phyloP scores from a whole-genome alignment of 441 rosid species.

The Populus trichocarpa region DNA sequence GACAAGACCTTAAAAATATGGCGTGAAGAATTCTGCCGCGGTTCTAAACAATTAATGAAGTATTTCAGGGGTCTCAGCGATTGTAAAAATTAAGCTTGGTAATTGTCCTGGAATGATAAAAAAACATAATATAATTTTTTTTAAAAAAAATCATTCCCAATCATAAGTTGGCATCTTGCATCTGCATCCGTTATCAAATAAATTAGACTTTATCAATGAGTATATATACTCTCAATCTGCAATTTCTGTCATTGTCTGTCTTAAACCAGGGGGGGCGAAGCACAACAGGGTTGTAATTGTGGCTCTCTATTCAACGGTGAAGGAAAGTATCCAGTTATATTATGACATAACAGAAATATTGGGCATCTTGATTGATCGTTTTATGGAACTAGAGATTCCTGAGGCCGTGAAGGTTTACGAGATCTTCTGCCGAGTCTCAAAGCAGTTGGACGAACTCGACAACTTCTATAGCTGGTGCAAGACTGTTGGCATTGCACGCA shows the following conservation, averaged over 20 bases:
- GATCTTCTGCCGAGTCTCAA: slow-evolving; percentile 53
- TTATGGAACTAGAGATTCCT: slow-evolving; percentile 67
- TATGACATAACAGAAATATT: slow-evolving; percentile 61
- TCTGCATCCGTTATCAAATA: too few relatives aligned
- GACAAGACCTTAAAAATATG: neutral
- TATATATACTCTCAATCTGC: neutral
- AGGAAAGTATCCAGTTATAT: slow-evolving; percentile 79
- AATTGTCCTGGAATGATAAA: too few relatives aligned
- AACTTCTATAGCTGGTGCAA: slow-evolving; percentile 70
- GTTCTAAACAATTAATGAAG: too few relatives aligned
- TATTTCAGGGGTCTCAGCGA: too few relatives aligned
- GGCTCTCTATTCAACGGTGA: slow-evolving; percentile 64
- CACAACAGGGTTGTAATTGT: slow-evolving; percentile 62
- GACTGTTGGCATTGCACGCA: slow-evolving; percentile 55
- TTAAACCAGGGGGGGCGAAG: slow-evolving; percentile 58
- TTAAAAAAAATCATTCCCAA: too few relatives aligned
- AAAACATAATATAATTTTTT: too few relatives aligned
- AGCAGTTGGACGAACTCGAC: slow-evolving; percentile 79
- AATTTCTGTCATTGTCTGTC: neutral
- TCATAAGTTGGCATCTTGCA: too few relatives aligned
- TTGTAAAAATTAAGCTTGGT: too few relatives aligned
- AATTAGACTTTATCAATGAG: neutral
- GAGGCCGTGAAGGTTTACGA: slow-evolving; percentile 64
- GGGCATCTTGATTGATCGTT: slow-evolving; percentile 65
- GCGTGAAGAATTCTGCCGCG: too few relatives aligned